Percentiles rank a stretch among this genome's conserved stretches.
Conservation (phyloP, 2,329 filamentous ascomycete species). For the Ophiocordyceps sinensis region DNA sequence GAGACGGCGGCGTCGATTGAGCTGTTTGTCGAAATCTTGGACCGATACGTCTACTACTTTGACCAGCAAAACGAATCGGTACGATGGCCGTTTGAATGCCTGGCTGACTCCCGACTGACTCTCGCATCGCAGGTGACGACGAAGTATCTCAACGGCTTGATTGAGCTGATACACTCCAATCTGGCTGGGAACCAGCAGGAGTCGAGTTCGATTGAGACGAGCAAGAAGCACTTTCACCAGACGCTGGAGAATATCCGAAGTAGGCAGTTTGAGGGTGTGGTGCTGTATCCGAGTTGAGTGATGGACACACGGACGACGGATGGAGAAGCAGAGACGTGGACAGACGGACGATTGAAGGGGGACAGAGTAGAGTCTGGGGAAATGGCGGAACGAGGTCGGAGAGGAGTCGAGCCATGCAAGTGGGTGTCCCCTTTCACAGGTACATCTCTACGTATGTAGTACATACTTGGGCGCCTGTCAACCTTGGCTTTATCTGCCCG, state of each 20-base stretch:
- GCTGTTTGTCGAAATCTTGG: constrained; percentile 94
- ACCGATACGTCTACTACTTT: constrained; percentile 98
- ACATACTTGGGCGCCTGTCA: too few relatives aligned
- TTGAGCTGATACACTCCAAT: constrained; percentile 96
- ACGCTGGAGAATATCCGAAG: constrained; percentile 88
- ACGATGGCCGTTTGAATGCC: constrained; percentile 10
- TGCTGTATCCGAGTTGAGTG: constrained; percentile 44
- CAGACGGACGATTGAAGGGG: background rate
- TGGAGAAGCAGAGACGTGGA: too few relatives aligned
- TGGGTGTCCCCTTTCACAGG: too few relatives aligned
- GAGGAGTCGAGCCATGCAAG: too few relatives aligned
- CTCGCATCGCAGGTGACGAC: constrained; percentile 53
- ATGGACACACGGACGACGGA: background rate
- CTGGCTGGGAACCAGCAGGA: constrained; percentile 73
- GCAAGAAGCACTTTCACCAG: constrained; percentile 84
- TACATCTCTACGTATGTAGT: too few relatives aligned
- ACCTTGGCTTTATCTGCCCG: too few relatives aligned
- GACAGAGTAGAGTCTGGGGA: background rate
- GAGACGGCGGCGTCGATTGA: constrained; percentile 95
- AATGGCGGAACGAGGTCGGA: too few relatives aligned
- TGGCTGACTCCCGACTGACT: background rate
- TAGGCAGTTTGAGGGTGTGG: constrained; percentile 84
- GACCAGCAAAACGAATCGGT: constrained; percentile 97
- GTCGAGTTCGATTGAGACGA: constrained; percentile 70
- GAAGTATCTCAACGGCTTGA: constrained; percentile 94